phyloP scores from a whole-genome alignment of 2,329 filamentous ascomycete genomes.

The Penicillium fuscoglaucum region DNA sequence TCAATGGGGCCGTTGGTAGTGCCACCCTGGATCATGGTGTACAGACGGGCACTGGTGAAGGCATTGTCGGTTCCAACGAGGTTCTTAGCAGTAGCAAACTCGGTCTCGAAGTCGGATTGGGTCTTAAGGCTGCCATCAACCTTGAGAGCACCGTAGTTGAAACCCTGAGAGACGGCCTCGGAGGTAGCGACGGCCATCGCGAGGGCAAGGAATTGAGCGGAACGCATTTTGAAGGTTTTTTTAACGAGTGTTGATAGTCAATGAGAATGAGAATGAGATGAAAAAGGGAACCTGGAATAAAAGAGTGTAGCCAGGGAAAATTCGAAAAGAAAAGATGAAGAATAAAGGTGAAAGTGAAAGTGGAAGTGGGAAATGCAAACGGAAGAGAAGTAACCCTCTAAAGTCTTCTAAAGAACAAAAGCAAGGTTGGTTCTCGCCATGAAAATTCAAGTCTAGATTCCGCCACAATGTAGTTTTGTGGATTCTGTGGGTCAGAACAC shows the following conservation, averaged over 20 bases:
- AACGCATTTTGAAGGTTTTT: constrained; percentile 32
- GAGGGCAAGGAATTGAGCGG: constrained; percentile 36
- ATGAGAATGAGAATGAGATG: neutral
- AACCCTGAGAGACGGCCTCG: constrained; percentile 45
- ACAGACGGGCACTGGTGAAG: constrained; percentile 52
- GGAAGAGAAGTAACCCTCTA: constrained; percentile 10
- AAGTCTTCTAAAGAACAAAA: constrained; percentile 10
- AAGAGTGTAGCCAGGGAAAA: constrained; percentile 15
- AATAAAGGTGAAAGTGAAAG: neutral
- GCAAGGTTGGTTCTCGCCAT: constrained; percentile 3
- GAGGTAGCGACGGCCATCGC: constrained; percentile 36
- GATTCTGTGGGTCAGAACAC: constrained; percentile 24
- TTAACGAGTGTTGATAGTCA: constrained; percentile 10
- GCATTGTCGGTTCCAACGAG: constrained; percentile 39
- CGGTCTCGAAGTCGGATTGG: constrained; percentile 46
- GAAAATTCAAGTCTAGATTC: constrained; percentile 22
- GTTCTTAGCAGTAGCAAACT: constrained; percentile 49
- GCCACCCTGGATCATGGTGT: constrained; percentile 64
- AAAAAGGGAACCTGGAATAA: constrained; percentile 10
- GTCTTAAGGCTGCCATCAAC: constrained; percentile 43
- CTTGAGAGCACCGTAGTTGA: constrained; percentile 50
- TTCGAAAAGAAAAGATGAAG: constrained; percentile 9
- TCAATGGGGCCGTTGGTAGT: constrained; percentile 65
- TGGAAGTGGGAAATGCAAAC: constrained; percentile 11
- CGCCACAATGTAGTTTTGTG: constrained; percentile 21